Conservation (phyloP, 179 eudicot genomes). For the Spergularia azorica region DNA sequence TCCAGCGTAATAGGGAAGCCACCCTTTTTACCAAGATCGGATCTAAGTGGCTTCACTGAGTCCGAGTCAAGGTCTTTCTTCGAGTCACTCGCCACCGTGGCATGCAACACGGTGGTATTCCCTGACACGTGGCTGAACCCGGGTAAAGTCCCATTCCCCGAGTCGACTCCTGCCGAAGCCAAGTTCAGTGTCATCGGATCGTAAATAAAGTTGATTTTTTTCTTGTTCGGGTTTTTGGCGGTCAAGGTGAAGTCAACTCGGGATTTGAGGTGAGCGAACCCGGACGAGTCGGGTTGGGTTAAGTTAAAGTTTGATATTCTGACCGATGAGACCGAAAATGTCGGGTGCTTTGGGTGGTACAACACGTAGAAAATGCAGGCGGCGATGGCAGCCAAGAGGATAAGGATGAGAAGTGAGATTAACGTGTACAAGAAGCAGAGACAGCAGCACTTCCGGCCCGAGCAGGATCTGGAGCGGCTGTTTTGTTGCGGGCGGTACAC, state of each 20-base stretch:
- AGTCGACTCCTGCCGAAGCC: slow-evolving; percentile 21
- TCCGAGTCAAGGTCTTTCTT: slow-evolving; percentile 49
- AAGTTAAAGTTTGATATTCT: slow-evolving; percentile 37
- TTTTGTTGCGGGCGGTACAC: slow-evolving; percentile 59
- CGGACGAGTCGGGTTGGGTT: slow-evolving; percentile 45
- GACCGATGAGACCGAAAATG: slow-evolving; percentile 36
- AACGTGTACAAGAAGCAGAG: slow-evolving; percentile 52
- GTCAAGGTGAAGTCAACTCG: slow-evolving; percentile 63
- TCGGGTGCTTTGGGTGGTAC: slow-evolving; percentile 53
- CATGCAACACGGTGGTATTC: slow-evolving; percentile 41
- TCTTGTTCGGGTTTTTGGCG: slow-evolving; percentile 72
- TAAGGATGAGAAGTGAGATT: slow-evolving; percentile 39
- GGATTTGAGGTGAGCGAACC: slow-evolving; percentile 50
- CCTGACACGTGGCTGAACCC: slow-evolving; percentile 44
- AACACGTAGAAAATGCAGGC: slow-evolving; percentile 60
- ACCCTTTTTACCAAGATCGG: slow-evolving; percentile 58
- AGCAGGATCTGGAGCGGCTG: slow-evolving; percentile 34
- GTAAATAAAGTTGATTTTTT: slow-evolving; percentile 41
- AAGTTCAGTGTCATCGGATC: slow-evolving; percentile 31
- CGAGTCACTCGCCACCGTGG: slow-evolving; percentile 26
- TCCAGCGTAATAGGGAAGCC: slow-evolving; percentile 56
- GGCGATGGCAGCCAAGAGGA: slow-evolving; percentile 51
- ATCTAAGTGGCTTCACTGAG: slow-evolving; percentile 34
- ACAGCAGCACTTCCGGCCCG: slow-evolving; percentile 52
- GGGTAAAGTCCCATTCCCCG: slow-evolving; percentile 51